Base-by-base conservation (phyloP, 805 yeast genomes). In the Candida khao-thaluensis region DNA sequence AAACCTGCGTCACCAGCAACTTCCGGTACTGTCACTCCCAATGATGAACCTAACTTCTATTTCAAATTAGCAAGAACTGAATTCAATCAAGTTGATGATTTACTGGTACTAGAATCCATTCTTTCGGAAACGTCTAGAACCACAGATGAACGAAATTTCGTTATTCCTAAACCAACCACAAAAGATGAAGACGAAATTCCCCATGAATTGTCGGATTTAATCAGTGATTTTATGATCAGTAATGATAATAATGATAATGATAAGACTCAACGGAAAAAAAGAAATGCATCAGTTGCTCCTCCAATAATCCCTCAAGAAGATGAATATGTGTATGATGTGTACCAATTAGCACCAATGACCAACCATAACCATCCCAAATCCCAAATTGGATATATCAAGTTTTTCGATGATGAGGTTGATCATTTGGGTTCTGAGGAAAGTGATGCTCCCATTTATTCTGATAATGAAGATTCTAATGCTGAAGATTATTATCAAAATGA, bases 251-350 rank as follows among this genome's bases (percentile, higher is more conserved):
- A 44, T 30, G 7, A 3, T 3, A 9, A 23, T 3, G 21, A 42
- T 12, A n/a, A n/a, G n/a, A n/a, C n/a, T n/a, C 40, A 36, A 28
- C 39, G 51, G 28, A 47, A 49, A 27, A 45, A 50, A 36, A 47
- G 47, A n/a, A 42, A 39, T 20, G 22, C 4, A 17, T 24, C 35
- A 7, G 16, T 11, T 8, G 12, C 27, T 11, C 4, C 24, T 3
- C 18, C n/a, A 11, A 20, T 32, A 3, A 14, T 14, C 14, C 20
- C 25, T 3, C 24, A 33, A n/a, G 47, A 43, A 10, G 65, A 74
- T n/a, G 95, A 86, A 30, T 91, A 87, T 50, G 98, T 91, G 14
- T 91, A 88, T 54, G 99, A 91, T 60, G 89, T 91, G 8, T 91
- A 91, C 42, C 65, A 59, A 15, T 34, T 62, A 21, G 48, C 64